Percentiles rank a stretch among this genome's conserved stretches.
Evolutionary conservation across 2,329 filamentous ascomycete genomes (phyloP).

Genomic region (Penicillium sp.): DNA sequence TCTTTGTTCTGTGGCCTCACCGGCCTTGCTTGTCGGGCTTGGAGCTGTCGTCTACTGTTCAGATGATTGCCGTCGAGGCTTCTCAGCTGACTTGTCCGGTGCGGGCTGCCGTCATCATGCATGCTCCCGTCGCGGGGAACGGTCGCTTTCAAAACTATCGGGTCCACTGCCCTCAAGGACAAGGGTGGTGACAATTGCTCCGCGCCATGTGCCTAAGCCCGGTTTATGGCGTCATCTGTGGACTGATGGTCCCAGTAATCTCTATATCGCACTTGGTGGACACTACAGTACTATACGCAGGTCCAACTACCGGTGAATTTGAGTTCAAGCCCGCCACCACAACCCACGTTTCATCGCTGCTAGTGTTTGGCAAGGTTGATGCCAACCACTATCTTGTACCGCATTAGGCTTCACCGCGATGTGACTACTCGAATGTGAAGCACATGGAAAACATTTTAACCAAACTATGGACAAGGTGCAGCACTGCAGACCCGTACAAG

Average conservation of each 20-base stretch:
- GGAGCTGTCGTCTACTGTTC: neutral
- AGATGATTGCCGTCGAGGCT: neutral
- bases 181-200: neutral
- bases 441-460: too few relatives aligned
- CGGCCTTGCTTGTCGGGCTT: neutral
- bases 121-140: slow-evolving; percentile 12
- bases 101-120: slow-evolving; percentile 20
- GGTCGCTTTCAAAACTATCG: neutral
- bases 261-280: neutral
- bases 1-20: neutral
- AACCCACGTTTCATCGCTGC: neutral
- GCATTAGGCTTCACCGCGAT: neutral
- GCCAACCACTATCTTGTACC: too few relatives aligned
- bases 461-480: too few relatives aligned
- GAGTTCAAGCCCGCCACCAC: neutral
- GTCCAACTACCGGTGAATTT: neutral
- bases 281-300: neutral
- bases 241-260: neutral
- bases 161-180: neutral
- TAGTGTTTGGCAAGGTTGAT: neutral
- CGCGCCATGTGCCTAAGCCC: neutral
- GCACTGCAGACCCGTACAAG: neutral
- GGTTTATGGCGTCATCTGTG: neutral
- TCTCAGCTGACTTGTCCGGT: slow-evolving; percentile 19
- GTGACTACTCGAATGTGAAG: neutral